Conservation (phyloP, 345 rosid species). For the Triadica sebifera region DNA sequence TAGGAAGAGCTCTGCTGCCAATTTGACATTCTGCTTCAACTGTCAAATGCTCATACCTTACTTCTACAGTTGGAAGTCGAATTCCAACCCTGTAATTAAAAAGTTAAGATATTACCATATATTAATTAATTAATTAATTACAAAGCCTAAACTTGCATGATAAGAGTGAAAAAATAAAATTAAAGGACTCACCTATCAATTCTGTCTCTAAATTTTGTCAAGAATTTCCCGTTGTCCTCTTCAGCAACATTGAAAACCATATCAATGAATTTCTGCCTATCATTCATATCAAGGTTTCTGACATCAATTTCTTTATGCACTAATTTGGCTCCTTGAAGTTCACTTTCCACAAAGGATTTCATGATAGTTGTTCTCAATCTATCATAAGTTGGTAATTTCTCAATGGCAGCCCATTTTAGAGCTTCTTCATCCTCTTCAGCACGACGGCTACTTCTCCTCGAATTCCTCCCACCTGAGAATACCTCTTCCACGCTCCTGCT, state of each 20-base stretch:
- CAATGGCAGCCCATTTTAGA: slow-evolving; percentile 94
- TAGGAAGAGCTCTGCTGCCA: slow-evolving; percentile 82
- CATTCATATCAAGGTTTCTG: slow-evolving; percentile 60
- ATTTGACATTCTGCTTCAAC: slow-evolving; percentile 71
- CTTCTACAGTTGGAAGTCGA: slow-evolving; percentile 71
- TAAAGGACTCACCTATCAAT: slow-evolving; percentile 53
- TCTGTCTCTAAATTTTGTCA: slow-evolving; percentile 66
- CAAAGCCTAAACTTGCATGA: no score
- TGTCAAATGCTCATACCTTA: slow-evolving; percentile 59
- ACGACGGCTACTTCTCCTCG: slow-evolving; percentile 47
- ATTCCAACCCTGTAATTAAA: slow-evolving; percentile 69
- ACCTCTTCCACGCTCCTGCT: slow-evolving; percentile 66
- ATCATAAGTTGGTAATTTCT: slow-evolving; percentile 78
- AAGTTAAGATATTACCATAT: not conserved
- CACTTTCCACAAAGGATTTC: slow-evolving; percentile 42
- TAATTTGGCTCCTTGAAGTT: slow-evolving; percentile 28
- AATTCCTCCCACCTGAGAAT: slow-evolving; percentile 41
- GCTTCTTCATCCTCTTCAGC: slow-evolving; percentile 84
- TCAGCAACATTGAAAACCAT: slow-evolving; percentile 73
- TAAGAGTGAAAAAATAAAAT: not conserved
- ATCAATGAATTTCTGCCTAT: slow-evolving; percentile 69
- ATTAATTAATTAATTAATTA: not conserved
- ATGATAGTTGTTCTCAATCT: slow-evolving; percentile 75
- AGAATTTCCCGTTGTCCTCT: slow-evolving; percentile 78
- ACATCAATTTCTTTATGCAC: slow-evolving; percentile 64